Base-by-base conservation (phyloP, 2,329 filamentous ascomycete genomes). In the Colletotrichum euphorbiae region DNA sequence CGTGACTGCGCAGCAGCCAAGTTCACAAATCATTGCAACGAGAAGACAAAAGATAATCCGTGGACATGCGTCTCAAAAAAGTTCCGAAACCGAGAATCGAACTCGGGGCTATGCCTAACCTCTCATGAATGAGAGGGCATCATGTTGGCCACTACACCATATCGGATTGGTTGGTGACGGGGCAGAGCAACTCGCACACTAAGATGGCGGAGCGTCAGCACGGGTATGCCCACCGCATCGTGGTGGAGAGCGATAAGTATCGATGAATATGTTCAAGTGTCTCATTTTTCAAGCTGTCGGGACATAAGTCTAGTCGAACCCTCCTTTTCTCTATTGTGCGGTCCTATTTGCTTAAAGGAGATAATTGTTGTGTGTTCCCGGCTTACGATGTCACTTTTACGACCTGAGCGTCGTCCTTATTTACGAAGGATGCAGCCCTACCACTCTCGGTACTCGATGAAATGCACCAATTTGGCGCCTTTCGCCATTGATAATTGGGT, bases 111-210 rank as follows among this genome's bases (percentile, higher is more conserved):
- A 48, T 66, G 57, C 42, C 46, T 55, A 62, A 55, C 57, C 58
- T 55, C 59, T 28, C 63, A 43, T 0, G 21, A 3, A 28, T 62
- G 48, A 62, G 57, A 66, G 62, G 62, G 62, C 62, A 65, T 65
- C 62, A 65, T 65, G 62, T 65, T 65, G 56, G 62, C 62, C 62
- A 65, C 62, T 65, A 65, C 62, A 65, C 56, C 62, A 65, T 65
- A 65, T 65, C 62, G 62, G 56, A 65, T 46, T 46, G 6, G 17
- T 12, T 17, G 13, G 5, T 38, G 24, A 5, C 1, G 0, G 15
- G 0, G 0, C 0, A 1, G 3, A 3, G 0, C 1, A 24, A 21
- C 2, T 12, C 2, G 1, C 2, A 5, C 24, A 13, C 28, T 17
- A 51, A 51, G 15, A 0, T 0, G 4, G 8, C 21, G 8, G 13